These are phyloP conservation scores for Colletotrichum sp. DNA, from an alignment of 2,329 filamentous ascomycete species.

Conservation along the genomic window DNA sequence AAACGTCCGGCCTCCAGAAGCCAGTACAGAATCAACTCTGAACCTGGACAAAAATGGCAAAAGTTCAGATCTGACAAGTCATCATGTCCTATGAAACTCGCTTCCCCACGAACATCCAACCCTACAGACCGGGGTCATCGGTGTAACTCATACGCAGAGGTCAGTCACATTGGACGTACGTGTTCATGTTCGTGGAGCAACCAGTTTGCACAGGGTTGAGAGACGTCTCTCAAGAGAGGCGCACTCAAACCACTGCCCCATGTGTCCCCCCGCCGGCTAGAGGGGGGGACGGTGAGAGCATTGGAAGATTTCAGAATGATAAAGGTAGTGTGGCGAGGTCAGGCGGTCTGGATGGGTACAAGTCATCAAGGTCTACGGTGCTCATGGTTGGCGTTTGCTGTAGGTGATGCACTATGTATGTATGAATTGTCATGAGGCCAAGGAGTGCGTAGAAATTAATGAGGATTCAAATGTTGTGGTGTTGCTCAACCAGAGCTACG, in stretches of 20 bases:
- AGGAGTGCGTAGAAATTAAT: background rate
- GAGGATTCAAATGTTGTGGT: background rate
- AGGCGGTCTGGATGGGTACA: background rate
- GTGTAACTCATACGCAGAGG: background rate
- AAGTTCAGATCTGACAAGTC: background rate
- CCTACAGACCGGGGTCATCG: background rate
- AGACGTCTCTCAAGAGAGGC: background rate
- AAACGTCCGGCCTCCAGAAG: background rate
- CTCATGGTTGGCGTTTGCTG: background rate
- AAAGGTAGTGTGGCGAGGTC: background rate
- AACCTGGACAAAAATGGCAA: background rate
- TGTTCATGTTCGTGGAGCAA: background rate
- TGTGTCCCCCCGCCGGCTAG: background rate
- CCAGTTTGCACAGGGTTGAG: background rate
- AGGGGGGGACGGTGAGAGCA: background rate
- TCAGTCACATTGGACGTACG: background rate
- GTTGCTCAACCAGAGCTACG: background rate
- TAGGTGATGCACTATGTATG: background rate
- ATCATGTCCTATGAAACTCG: background rate
- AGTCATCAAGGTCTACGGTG: background rate
- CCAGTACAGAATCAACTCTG: background rate
- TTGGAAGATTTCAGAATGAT: background rate
- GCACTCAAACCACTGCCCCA: background rate
- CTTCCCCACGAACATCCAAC: background rate
- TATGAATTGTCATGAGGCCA: background rate